Percentiles rank a stretch among this genome's conserved stretches.
These are phyloP conservation scores for Myxozyma kluyveri DNA, from an alignment of 805 yeast genomes.

Conservation along the genomic window DNA sequence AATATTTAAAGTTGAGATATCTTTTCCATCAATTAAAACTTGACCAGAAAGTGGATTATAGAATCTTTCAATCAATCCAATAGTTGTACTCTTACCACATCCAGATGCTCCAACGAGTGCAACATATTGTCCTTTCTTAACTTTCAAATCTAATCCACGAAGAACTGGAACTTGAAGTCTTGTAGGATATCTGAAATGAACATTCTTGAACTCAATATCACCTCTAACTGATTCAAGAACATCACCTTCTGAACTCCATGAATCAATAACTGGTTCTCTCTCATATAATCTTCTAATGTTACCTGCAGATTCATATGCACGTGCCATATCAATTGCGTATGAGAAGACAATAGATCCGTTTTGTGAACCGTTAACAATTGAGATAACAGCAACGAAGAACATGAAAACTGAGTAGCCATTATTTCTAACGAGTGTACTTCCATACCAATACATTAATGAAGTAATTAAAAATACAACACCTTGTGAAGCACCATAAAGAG, in stretches of 20 bases:
- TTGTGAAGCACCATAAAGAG: conserved; percentile 21
- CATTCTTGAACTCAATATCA: conserved; percentile 50
- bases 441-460: conserved; percentile 47
- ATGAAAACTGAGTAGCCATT: conserved; percentile 36
- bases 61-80: conserved; percentile 49
- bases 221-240: conserved; percentile 43
- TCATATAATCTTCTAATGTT: conserved; percentile 39
- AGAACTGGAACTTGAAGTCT: conserved; percentile 35
- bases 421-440: conserved; percentile 40
- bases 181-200: conserved; percentile 37
- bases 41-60: conserved; percentile 21
- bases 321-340: conserved; percentile 46
- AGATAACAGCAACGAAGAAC: conserved; percentile 42
- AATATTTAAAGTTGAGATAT: conserved; percentile 39
- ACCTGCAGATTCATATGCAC: conserved; percentile 42
- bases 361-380: conserved; percentile 44
- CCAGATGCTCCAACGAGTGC: conserved; percentile 93
- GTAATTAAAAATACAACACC: conserved; percentile 39
- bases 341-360: conserved; percentile 45
- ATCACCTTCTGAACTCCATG: conserved; percentile 36
- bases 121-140: conserved; percentile 77
- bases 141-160: conserved; percentile 31
- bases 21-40: conserved; percentile 24
- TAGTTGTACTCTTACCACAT: conserved; percentile 43
- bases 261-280: conserved; percentile 40